Percentiles rank a stretch among this genome's conserved stretches.
Conservation (phyloP, 1,284 basidiomycete species). For the Microbotryomycetes sp. region DNA sequence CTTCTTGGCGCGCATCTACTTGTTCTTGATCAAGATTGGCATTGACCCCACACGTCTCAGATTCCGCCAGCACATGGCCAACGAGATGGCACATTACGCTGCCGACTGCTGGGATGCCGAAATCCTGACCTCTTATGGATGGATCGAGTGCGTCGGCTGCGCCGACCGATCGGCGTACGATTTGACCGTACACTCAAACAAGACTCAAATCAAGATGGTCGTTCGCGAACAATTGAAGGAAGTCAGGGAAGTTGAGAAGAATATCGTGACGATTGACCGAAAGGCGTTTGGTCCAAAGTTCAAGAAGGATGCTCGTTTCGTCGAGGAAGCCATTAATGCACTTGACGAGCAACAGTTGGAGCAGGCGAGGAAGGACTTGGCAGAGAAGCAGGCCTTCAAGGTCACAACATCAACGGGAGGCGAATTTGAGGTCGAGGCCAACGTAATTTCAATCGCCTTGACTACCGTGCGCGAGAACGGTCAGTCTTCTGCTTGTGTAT, state of each 20-base stretch:
- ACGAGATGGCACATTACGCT: slow-evolving; percentile 99
- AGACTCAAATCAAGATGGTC: slow-evolving; percentile 47
- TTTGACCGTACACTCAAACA: slow-evolving; percentile 52
- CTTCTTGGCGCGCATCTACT: slow-evolving; percentile 87
- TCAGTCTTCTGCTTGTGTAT: slow-evolving; percentile 43
- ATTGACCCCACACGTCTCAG: slow-evolving; percentile 77
- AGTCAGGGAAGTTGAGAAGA: slow-evolving; percentile 65
- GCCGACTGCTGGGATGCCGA: slow-evolving; percentile 99
- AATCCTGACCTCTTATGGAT: slow-evolving; percentile 88
- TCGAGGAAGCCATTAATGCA: slow-evolving; percentile 62
- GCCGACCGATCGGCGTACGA: slow-evolving; percentile 98
- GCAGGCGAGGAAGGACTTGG: slow-evolving; percentile 65
- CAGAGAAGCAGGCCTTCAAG: slow-evolving; percentile 50
- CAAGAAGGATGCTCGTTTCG: slow-evolving; percentile 68
- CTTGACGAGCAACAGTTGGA: slow-evolving; percentile 63
- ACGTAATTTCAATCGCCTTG: slow-evolving; percentile 69
- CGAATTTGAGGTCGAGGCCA: slow-evolving; percentile 63
- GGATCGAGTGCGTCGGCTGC: slow-evolving; percentile 99
- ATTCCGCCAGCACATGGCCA: slow-evolving; percentile 94
- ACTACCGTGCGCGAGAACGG: slow-evolving; percentile 85
- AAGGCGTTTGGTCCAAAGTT: slow-evolving; percentile 85
- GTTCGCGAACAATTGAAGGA: slow-evolving; percentile 72
- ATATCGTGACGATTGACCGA: slow-evolving; percentile 73
- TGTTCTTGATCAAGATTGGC: slow-evolving; percentile 87
- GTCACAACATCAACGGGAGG: slow-evolving; percentile 52